Base-by-base conservation (phyloP, 768 basidiomycete genomes). In the Trametes coccinea region DNA sequence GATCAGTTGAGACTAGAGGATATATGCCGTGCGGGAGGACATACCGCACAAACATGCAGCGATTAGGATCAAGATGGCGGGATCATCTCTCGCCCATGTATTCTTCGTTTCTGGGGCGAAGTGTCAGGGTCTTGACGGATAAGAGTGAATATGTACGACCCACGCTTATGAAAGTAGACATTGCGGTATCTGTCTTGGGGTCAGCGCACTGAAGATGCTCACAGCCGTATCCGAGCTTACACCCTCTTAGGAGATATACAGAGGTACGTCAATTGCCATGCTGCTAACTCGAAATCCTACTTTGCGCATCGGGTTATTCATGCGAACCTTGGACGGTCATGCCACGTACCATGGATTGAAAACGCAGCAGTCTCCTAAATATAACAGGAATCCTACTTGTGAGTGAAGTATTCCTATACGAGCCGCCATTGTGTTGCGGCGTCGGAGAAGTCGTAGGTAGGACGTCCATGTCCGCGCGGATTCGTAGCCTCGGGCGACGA, bases 91-190 rank as follows among this genome's bases (percentile, higher is more conserved):
- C 17, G 95, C 94, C 95, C 95, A 98, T 14, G 91, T 93, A 73
- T 98, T 97, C 81, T 97, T 98, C 17, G 95, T 98, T 80, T 98
- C 94, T 92, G 76, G 64, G 43, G 45, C 47, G 17, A 22, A 29
- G 41, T 6, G 17, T 29, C 13, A 5, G 43, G 39, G 9, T 17
- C 17, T 6, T n/a, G 41, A 37, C 11, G 13, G 17, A 17, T 27
- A 30, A 11, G 33, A 16, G 48, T 8, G 3, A 8, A 10, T 62
- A 54, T 75, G 6, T 11, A 11, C 34, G 4, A 5, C 88, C 70
- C 71, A 95, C 95, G 93, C 76, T 95, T 95, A 77, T 97, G 95
- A 71, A 95, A 97, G 73, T 98, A 98, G 6, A 97, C 95, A 75
- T 98, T 96, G 52, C 94, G 88, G 75, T 97, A 95, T 16, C 92